Base-by-base conservation (phyloP, 23 red algal genomes). In the Agarophyton chilense region DNA sequence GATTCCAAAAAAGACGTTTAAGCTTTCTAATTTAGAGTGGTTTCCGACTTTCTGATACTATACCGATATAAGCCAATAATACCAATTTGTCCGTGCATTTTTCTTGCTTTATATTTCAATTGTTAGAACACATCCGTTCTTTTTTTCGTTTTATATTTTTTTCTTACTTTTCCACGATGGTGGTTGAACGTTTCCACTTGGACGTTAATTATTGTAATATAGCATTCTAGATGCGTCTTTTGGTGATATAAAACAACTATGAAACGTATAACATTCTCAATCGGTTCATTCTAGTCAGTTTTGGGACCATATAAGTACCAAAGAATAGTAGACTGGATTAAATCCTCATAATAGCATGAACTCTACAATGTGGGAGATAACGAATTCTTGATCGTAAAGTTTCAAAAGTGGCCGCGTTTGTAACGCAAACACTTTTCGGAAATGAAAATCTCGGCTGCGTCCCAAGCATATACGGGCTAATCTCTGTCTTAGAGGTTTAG, bases 231-330 rank as follows among this genome's bases (percentile, higher is more conserved):
- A 3, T 21, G 2, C 39, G 18, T 54, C 6, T 29, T n/a, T 1
- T 21, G 73, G 22, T 54, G 46, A 25, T 78, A 78, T 25, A 28
- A 45, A n/a, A 78, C 73, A 2, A 78, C 45, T 25, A 52, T 46
- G 3, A 45, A 78, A 1, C 46, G 46, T 32, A 21, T 26, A 5
- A 78, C 9, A 19, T 78, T 41, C 36, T 78, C 73, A 1, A 78
- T 54, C 14, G 73, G 73, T 45, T 78, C 51, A 17, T n/a, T 45
- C 34, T 3, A 21, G 45, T 78, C 73, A 4, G 1, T 7, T 16
- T 32, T 39, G 45, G 51, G 25, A 13, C 42, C 45, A 38, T 38
- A 78, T 31, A 41, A 41, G 45, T 78, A 78, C 73, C 73, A 78
- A 25, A 41, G 45, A 4, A 54, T 45, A 0, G 10, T 16, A 25